Evolutionary conservation across 78 protist genomes (phyloP).

Genomic region (Guillardia theta): DNA sequence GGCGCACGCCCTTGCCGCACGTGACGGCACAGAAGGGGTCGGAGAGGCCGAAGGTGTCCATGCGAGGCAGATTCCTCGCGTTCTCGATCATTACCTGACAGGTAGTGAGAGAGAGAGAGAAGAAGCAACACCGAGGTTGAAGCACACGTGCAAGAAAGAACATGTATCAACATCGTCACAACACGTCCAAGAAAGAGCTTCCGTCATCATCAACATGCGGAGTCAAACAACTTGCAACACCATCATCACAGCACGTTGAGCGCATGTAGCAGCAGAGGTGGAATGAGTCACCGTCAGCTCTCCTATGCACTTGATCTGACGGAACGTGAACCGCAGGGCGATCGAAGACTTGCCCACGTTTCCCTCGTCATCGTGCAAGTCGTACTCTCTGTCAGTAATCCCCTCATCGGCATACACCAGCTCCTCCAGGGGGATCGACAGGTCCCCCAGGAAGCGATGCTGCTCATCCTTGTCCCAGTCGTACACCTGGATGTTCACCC

Average conservation of each 20-base stretch:
- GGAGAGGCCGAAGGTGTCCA: not conserved
- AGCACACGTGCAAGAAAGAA: too few species aligned
- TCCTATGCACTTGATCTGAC: not conserved
- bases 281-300: not conserved
- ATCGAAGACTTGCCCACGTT: not conserved
- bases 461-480: slow-evolving; percentile 11
- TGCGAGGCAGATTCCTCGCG: not conserved
- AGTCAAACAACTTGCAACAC: not conserved
- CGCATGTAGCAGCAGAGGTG: not conserved
- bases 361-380: not conserved
- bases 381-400: not conserved
- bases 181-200: too few species aligned
- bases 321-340: not conserved
- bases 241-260: not conserved
- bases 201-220: not conserved
- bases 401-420: not conserved
- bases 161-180: too few species aligned
- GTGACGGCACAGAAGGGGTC: not conserved
- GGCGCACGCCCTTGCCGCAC: not conserved
- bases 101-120: too few species aligned
- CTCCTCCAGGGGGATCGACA: not conserved
- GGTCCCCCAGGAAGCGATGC: not conserved
- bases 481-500: not conserved
- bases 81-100: too few species aligned
- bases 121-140: too few species aligned